A percentile compares a stretch with the other conserved stretches of the same genome.
Evolutionary conservation across 2,329 filamentous ascomycete genomes (phyloP).

Genomic region (Triangularia setosa): DNA sequence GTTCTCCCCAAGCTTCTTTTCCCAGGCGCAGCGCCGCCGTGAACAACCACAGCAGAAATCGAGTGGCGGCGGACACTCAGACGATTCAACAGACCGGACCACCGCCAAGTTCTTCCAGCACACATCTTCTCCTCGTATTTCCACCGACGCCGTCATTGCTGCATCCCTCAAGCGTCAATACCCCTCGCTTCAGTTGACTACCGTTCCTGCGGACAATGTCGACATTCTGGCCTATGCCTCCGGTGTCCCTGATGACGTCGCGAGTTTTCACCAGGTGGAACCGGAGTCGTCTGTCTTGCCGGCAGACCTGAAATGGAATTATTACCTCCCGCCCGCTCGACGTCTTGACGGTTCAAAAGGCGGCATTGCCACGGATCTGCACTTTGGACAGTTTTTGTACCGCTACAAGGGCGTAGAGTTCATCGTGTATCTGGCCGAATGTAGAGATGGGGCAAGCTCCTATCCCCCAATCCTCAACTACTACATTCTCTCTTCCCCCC

Average conservation of each 20-base stretch:
- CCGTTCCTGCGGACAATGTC: slow-evolving; percentile 32
- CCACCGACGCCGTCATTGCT: slow-evolving; percentile 42
- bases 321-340: slow-evolving; percentile 38
- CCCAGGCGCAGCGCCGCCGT: not conserved
- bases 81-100: not conserved
- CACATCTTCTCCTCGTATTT: slow-evolving; percentile 37
- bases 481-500: slow-evolving; percentile 37
- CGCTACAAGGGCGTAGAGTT: slow-evolving; percentile 41
- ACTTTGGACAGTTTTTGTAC: slow-evolving; percentile 43
- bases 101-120: slow-evolving; percentile 37
- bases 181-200: slow-evolving; percentile 39
- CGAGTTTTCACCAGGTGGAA: slow-evolving; percentile 31
- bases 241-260: slow-evolving; percentile 32
- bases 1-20: not conserved
- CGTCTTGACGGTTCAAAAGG: slow-evolving; percentile 40
- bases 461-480: slow-evolving; percentile 34
- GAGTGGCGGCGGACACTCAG: not conserved
- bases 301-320: slow-evolving; percentile 36
- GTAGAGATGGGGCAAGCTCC: slow-evolving; percentile 35
- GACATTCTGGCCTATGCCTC: slow-evolving; percentile 42
- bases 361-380: slow-evolving; percentile 30
- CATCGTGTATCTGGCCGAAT: slow-evolving; percentile 41
- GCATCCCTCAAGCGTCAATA: slow-evolving; percentile 40
- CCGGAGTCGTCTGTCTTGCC: slow-evolving; percentile 31
- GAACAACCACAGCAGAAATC: not conserved